A percentile compares a stretch with the other conserved stretches of the same genome.
These are phyloP conservation scores for Pyrenophora graminea DNA, from an alignment of 2,329 filamentous ascomycete genomes.

Conservation along the genomic window DNA sequence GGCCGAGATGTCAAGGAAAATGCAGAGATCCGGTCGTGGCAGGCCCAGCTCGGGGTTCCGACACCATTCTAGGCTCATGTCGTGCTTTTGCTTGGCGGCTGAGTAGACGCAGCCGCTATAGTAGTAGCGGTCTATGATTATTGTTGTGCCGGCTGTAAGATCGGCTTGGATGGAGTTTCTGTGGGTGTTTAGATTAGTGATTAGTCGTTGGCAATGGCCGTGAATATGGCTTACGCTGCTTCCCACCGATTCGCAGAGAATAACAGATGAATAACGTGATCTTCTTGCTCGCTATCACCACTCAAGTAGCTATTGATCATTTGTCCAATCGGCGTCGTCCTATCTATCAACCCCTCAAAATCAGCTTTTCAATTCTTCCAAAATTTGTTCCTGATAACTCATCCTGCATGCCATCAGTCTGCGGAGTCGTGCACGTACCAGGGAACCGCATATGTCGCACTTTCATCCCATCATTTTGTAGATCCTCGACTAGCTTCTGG, in stretches of 20 bases:
- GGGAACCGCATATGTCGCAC: slow-evolving; percentile 69
- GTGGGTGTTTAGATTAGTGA: too few species aligned
- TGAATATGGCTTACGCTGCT: slow-evolving; percentile 40
- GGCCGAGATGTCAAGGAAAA: slow-evolving; percentile 83
- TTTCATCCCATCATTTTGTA: slow-evolving; percentile 56
- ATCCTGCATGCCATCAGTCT: neutral
- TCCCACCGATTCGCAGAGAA: slow-evolving; percentile 95
- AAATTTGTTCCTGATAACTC: too few species aligned
- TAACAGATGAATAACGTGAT: slow-evolving; percentile 86
- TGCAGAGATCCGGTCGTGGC: slow-evolving; percentile 81
- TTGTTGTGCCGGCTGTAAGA: slow-evolving; percentile 69
- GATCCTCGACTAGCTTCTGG: slow-evolving; percentile 62
- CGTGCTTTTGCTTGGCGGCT: slow-evolving; percentile 78
- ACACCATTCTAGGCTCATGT: slow-evolving; percentile 76
- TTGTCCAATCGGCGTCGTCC: slow-evolving; percentile 80
- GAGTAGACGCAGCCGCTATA: slow-evolving; percentile 94
- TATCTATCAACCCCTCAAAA: slow-evolving; percentile 57
- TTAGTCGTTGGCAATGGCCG: too few species aligned
- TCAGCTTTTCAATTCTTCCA: neutral
- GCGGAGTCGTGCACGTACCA: slow-evolving; percentile 49
- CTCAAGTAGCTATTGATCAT: slow-evolving; percentile 86
- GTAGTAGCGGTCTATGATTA: slow-evolving; percentile 92
- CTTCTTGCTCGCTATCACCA: slow-evolving; percentile 72
- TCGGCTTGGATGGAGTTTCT: slow-evolving; percentile 25
- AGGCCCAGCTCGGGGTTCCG: slow-evolving; percentile 82